These are phyloP conservation scores for Chimonanthus praecox DNA, from an alignment of 164 flowering plant genomes.

Conservation along the genomic window DNA sequence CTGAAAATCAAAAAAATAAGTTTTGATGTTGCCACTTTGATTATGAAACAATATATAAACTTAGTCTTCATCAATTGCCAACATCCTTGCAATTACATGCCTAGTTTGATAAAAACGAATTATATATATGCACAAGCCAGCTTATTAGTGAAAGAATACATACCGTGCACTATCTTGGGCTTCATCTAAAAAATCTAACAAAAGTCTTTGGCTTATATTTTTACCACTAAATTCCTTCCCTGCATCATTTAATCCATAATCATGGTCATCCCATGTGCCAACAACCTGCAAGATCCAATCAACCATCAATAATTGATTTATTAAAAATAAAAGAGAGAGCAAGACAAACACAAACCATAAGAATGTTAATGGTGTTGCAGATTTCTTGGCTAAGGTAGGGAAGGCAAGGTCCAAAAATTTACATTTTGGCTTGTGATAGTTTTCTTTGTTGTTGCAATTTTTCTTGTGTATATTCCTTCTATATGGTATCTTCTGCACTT, in stretches of 20 bases:
- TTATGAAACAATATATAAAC: too few relatives aligned
- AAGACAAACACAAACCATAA: neutral
- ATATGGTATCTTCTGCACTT: too few relatives aligned
- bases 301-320: neutral
- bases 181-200: slow-evolving; percentile 72
- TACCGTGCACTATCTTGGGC: slow-evolving; percentile 63
- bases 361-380: too few relatives aligned
- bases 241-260: slow-evolving; percentile 76
- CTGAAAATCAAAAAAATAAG: too few relatives aligned
- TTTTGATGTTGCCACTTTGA: too few relatives aligned
- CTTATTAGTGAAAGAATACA: neutral
- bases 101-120: neutral
- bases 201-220: slow-evolving; percentile 48
- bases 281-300: slow-evolving; percentile 38
- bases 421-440: too few relatives aligned
- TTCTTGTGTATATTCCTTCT: too few relatives aligned
- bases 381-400: too few relatives aligned
- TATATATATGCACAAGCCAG: neutral
- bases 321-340: neutral
- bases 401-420: too few relatives aligned
- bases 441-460: too few relatives aligned
- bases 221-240: slow-evolving; percentile 67
- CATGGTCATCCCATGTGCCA: slow-evolving; percentile 92
- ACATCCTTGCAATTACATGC: neutral
- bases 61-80: neutral